Evolutionary conservation across 1,139 yeast genomes (phyloP), one percentile per base, ranked within the genome.

Genomic region (Pneumocystis sp.): DNA sequence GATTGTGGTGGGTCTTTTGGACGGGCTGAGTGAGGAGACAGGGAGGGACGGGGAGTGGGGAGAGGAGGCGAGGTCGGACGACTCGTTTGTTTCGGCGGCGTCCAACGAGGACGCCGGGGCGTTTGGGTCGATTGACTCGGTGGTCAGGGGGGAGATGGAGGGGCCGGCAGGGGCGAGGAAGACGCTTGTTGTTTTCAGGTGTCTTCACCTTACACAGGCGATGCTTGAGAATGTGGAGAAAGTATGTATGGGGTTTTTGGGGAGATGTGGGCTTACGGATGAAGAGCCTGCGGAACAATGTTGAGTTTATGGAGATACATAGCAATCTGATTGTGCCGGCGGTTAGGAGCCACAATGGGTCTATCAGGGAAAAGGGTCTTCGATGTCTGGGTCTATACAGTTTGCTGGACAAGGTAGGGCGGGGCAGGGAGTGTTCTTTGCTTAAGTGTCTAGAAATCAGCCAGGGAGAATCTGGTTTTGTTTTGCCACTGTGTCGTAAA

Each of bases 281-380:
- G 25, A 50, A 63, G 64, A 31, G 90, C 0, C 75, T 88, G 63
- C 83, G 83, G 61, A 83, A 83, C 64, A 87, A 87, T 70, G 79
- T 85, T 64, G 82, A 89, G 7, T 78, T 91, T 66, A 82, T 83
- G n/a, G 84, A 96, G 0, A 77, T 93, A 67, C 80, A 87, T 65
- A 86, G 86, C 40, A 85, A 88, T 31, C 79, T 90, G 70, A 86
- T 93, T n/a, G 82, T 83, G n/a, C 95, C 95, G 5, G 89, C 96
- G 0, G 83, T 90, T 15, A 79, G 84, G 61, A 81, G 84, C 67
- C 81, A 81, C 35, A 86, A 85, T 61, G 78, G 84, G 8, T 80
- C 80, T 3, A 79, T 86, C 8, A 80, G 95, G 67, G 84, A 82
- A 63, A 77, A 86, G 4, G 97, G 96, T 1, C 78, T 88, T 56